phyloP scores from a whole-genome alignment of 495 filamentous ascomycete species.

The Trichoderma erinaceum region DNA sequence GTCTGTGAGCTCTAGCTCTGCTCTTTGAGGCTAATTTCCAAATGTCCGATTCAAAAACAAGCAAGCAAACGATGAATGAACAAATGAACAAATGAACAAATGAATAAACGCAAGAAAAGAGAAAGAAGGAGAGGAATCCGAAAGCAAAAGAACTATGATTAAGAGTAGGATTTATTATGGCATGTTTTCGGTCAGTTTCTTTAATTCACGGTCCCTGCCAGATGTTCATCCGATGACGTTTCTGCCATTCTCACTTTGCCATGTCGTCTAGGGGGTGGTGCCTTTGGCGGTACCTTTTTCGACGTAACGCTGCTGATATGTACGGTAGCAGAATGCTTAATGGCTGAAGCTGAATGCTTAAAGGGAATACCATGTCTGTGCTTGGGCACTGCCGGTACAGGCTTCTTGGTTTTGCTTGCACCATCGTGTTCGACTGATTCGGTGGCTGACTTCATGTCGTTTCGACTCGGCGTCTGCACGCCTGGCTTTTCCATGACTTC shows the following conservation, averaged over 20 bases:
- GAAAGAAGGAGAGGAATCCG: not conserved
- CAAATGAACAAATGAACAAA: not conserved
- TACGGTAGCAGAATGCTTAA: conserved; percentile 24
- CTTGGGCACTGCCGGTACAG: conserved; percentile 40
- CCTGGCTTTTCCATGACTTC: conserved; percentile 78
- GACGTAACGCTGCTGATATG: conserved; percentile 26
- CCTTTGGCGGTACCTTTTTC: conserved; percentile 51
- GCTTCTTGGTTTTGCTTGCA: conserved; percentile 33
- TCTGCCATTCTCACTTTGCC: conserved; percentile 33
- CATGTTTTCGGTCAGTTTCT: not conserved
- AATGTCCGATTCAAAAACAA: not conserved
- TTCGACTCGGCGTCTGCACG: conserved; percentile 72
- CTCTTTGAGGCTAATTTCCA: not conserved
- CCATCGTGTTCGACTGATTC: conserved; percentile 19
- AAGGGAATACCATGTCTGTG: conserved; percentile 43
- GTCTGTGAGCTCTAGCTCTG: not conserved
- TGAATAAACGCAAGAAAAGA: not conserved
- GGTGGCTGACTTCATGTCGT: conserved; percentile 22
- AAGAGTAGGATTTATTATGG: not conserved
- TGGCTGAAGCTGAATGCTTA: conserved; percentile 22
- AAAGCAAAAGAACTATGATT: not conserved
- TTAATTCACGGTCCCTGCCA: not conserved
- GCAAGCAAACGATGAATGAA: not conserved
- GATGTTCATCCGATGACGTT: conserved; percentile 17
- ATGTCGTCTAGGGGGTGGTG: conserved; percentile 46